Evolutionary conservation across 768 basidiomycete genomes (phyloP), one percentile per base, ranked within the genome.

Genomic region (Macrolepiota albuminosa): DNA sequence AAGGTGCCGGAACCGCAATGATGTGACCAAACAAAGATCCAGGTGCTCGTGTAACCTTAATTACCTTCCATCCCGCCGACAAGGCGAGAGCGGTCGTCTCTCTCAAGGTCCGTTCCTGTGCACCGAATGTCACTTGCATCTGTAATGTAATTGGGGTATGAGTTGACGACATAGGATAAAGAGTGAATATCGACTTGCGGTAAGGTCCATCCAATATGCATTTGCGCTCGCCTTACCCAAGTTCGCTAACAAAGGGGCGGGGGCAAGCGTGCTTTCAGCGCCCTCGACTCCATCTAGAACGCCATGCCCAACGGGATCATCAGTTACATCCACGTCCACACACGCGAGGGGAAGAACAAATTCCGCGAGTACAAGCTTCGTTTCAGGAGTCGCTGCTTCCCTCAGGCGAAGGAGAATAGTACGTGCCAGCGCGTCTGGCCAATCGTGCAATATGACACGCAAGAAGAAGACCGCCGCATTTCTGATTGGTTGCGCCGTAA

Each of bases 371-470:
- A 93, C 73, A 3, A 92, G 75, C 59, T 75, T 81, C 29, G 89
- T 91, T 3, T 76, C 70, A 0, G 79, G 78, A 5, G 74, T 71
- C 4, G 82, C 79, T 8, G 81, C 80, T 55, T 78, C 76, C 29
- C 81, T 72, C 37, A 82, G 70, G 0, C 72, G 71, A 18, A 79
- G 65, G 6, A 83, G 73, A 45, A 84, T 81, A 53, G 69, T 68
- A 36, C 77, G 74, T 24, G 82, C 83, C 63, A 74, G 79, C 1
- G 73, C 74, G 62, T 91, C 86, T 1, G 88, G 85, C 89, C 90
- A 91, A 66, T 93, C 90, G 64, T 93, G 90, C 37, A 89, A 75
- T 42, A 91, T 81, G 21, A 86, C 84, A 26, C 89, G 83, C 34
- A 91, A 74, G 37, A 91, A 75, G 67, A 86, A 93, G 6, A 90